phyloP scores from a whole-genome alignment of 2,329 filamentous ascomycete species.

The Sporothrix euskadiensis region DNA sequence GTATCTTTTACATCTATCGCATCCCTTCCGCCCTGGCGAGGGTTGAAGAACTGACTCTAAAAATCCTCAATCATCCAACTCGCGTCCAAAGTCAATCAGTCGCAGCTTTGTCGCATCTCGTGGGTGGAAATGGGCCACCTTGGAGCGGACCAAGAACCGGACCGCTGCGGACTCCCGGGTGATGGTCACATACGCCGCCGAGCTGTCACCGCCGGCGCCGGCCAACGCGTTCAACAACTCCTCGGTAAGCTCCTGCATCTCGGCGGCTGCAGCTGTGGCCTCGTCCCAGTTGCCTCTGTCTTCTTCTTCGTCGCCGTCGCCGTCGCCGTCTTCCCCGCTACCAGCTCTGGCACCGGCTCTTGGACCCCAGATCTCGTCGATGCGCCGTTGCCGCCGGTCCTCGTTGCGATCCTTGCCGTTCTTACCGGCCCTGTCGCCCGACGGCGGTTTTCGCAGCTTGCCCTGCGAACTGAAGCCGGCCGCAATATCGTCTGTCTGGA shows the following conservation, averaged over 20 bases:
- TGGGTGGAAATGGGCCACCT: conserved; percentile 66
- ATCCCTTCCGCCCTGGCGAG: neutral
- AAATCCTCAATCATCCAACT: conserved; percentile 53
- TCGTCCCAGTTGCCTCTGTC: conserved; percentile 45
- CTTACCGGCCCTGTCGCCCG: conserved; percentile 54
- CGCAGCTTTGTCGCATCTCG: conserved; percentile 61
- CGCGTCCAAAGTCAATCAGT: conserved; percentile 64
- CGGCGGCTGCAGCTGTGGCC: conserved; percentile 52
- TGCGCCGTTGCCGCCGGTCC: conserved; percentile 59
- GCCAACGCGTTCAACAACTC: conserved; percentile 60
- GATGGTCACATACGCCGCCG: conserved; percentile 60
- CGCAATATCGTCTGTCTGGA: conserved; percentile 60
- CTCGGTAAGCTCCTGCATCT: conserved; percentile 63
- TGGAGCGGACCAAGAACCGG: conserved; percentile 64
- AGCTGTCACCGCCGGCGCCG: conserved; percentile 55
- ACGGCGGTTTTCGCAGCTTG: conserved; percentile 49
- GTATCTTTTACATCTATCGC: conserved; percentile 17
- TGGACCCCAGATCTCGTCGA: conserved; percentile 64
- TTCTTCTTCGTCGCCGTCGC: neutral
- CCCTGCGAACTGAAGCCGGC: conserved; percentile 63
- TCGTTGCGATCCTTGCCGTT: neutral
- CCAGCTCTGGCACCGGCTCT: neutral
- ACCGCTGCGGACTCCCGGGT: conserved; percentile 61
- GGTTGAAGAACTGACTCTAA: neutral
- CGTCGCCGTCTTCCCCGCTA: neutral